phyloP scores from a whole-genome alignment of 75 land plant genomes.

The Pseudotsuga menziesii region DNA sequence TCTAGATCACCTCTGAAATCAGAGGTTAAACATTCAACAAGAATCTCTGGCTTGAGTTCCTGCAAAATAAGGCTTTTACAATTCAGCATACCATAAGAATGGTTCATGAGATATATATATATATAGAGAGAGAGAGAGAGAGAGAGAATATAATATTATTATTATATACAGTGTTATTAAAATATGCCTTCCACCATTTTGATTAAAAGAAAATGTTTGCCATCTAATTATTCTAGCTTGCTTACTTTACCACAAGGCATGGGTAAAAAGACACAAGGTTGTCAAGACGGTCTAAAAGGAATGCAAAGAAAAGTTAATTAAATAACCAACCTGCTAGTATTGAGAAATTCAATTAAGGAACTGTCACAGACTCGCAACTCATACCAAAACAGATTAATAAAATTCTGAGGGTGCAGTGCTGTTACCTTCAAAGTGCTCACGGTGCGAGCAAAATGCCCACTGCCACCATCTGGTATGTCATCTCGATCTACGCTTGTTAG shows the following conservation, averaged over 20 bases:
- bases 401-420: not conserved
- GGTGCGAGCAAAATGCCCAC: constrained; percentile 91
- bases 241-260: no score
- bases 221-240: no score
- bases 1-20: constrained; percentile 86
- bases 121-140: not conserved
- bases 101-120: not conserved
- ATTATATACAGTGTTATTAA: not conserved
- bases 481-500: constrained; percentile 96
- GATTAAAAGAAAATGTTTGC: no score
- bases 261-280: not conserved
- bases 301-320: not conserved
- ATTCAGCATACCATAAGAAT: not conserved
- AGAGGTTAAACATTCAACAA: constrained; percentile 96
- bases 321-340: not conserved
- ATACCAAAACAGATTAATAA: not conserved
- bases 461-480: constrained; percentile 95
- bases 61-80: constrained; percentile 21
- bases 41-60: constrained; percentile 84
- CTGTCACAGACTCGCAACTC: not conserved
- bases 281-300: not conserved
- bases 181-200: not conserved
- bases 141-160: not conserved
- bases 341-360: not conserved
- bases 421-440: constrained; percentile 81